These are phyloP conservation scores for Candida tropicalis DNA, from an alignment of 1,139 yeast species.

Conservation along the genomic window DNA sequence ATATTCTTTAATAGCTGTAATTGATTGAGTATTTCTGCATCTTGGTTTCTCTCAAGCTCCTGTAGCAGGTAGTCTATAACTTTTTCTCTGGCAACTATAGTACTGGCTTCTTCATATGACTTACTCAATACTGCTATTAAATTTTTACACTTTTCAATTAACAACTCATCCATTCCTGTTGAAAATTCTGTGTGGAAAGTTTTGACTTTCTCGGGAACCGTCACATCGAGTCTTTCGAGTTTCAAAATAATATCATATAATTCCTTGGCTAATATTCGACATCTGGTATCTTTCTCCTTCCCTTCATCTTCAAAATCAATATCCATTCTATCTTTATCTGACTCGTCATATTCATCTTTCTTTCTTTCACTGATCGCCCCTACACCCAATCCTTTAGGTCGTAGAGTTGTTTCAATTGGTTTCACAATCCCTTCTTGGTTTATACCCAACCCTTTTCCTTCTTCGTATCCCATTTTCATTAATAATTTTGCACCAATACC, in stretches of 20 bases:
- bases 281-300: background rate
- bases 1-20: background rate
- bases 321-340: slow-evolving; percentile 7
- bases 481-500: slow-evolving; percentile 87
- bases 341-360: slow-evolving; percentile 13
- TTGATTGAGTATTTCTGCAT: background rate
- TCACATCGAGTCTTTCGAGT: slow-evolving; percentile 28
- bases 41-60: background rate
- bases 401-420: slow-evolving; percentile 71
- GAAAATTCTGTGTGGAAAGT: slow-evolving; percentile 24
- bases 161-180: background rate
- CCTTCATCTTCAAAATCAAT: slow-evolving; percentile 8
- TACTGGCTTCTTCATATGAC: slow-evolving; percentile 22
- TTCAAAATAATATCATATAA: slow-evolving; percentile 31
- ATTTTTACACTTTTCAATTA: slow-evolving; percentile 14
- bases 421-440: slow-evolving; percentile 70
- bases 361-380: slow-evolving; percentile 55
- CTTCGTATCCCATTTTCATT: slow-evolving; percentile 83
- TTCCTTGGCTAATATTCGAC: background rate
- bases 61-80: slow-evolving; percentile 20
- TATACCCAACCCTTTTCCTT: slow-evolving; percentile 82
- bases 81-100: slow-evolving; percentile 22
- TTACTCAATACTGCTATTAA: slow-evolving; percentile 16
- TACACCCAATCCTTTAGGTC: slow-evolving; percentile 74
- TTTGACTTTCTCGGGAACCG: slow-evolving; percentile 31